Evolutionary conservation across 2,329 filamentous ascomycete genomes (phyloP).

Genomic region (Zalaria obscura): DNA sequence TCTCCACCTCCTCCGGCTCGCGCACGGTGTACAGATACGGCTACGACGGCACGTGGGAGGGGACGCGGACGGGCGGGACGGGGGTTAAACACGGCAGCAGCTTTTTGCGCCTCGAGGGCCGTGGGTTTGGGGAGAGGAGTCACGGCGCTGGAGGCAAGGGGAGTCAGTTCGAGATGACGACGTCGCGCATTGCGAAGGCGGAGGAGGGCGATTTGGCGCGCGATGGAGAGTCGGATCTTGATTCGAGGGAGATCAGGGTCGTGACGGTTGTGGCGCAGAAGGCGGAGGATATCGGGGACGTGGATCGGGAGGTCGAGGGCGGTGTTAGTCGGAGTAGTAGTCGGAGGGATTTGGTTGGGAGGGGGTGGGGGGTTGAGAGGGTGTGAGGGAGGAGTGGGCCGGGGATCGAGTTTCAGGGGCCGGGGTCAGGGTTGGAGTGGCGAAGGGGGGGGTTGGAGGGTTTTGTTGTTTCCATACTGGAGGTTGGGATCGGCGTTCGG

Average conservation of each 20-base stretch:
- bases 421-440: no score
- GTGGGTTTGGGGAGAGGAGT: background rate
- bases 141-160: background rate
- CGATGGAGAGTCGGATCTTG: background rate
- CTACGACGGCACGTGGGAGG: no score
- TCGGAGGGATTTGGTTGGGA: no score
- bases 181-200: background rate
- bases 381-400: no score
- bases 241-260: background rate
- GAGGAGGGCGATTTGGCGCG: background rate
- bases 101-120: background rate
- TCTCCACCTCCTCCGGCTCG: constrained; percentile 7
- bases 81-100: background rate
- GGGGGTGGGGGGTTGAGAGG: no score
- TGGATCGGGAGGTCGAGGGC: no score
- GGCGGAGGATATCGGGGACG: background rate
- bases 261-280: background rate
- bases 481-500: no score
- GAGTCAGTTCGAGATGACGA: background rate
- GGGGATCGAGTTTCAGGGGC: no score
- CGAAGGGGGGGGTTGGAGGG: no score
- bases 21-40: background rate
- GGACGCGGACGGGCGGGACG: background rate
- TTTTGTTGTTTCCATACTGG: no score
- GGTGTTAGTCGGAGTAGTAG: no score